Percentiles rank a stretch among this genome's conserved stretches.
Conservation (phyloP, 2,329 filamentous ascomycete genomes). For the Ascochyta rabiei region DNA sequence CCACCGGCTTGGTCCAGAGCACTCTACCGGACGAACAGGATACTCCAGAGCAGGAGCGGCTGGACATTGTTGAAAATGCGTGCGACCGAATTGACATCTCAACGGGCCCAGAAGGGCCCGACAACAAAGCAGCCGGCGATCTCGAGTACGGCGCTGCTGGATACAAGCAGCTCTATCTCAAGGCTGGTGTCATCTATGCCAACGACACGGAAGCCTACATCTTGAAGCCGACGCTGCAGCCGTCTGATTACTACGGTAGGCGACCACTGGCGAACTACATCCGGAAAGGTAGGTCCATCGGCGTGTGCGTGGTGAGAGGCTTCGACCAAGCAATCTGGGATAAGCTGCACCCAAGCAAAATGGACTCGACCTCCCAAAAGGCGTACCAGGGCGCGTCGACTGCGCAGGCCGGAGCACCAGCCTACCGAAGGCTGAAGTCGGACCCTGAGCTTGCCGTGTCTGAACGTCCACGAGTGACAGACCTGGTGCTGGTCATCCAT, state of each 20-base stretch:
- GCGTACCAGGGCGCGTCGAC: conserved; percentile 54
- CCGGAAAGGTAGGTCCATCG: conserved; percentile 79
- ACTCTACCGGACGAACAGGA: conserved; percentile 44
- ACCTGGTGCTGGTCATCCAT: conserved; percentile 89
- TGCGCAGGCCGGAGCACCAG: conserved; percentile 52
- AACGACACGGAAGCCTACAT: conserved; percentile 79
- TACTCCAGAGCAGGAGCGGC: conserved; percentile 53
- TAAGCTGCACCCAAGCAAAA: conserved; percentile 66
- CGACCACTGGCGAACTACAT: conserved; percentile 80
- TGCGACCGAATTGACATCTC: conserved; percentile 57
- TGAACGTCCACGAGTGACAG: conserved; percentile 76
- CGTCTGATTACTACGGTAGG: conserved; percentile 83
- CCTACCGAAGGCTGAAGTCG: conserved; percentile 46
- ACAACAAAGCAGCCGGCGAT: conserved; percentile 57
- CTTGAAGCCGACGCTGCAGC: conserved; percentile 81
- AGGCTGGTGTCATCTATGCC: conserved; percentile 86
- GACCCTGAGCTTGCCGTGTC: conserved; percentile 67
- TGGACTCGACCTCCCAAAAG: conserved; percentile 47
- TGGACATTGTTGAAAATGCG: conserved; percentile 52
- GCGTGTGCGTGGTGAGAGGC: conserved; percentile 85
- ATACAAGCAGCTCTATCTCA: conserved; percentile 67
- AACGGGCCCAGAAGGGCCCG: conserved; percentile 51
- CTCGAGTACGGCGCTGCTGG: conserved; percentile 51
- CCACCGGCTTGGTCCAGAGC: conserved; percentile 39
- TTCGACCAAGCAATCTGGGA: conserved; percentile 83